phyloP scores from a whole-genome alignment of 495 filamentous ascomycete species.

The Aspergillus hancockii region DNA sequence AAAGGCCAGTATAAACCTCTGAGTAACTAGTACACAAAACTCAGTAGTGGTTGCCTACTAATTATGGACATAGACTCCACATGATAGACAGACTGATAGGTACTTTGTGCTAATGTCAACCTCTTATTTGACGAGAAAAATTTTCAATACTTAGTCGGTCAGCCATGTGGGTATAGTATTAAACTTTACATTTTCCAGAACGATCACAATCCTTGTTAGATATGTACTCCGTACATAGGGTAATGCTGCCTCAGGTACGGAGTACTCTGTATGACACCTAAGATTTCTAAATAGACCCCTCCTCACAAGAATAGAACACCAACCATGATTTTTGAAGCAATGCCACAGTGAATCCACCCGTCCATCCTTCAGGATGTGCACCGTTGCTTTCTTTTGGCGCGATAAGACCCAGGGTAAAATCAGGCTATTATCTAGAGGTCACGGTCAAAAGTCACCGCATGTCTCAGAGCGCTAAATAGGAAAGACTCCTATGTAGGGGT shows the following conservation, averaged over 20 bases:
- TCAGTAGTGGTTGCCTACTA: not conserved
- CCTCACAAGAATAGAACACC: too few species aligned
- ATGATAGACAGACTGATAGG: not conserved
- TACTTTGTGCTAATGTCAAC: not conserved
- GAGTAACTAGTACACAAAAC: too few species aligned
- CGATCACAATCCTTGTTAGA: slow-evolving; percentile 3
- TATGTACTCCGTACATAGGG: too few species aligned
- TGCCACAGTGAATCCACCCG: too few species aligned
- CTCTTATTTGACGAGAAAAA: not conserved
- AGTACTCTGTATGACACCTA: not conserved
- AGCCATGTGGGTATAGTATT: slow-evolving; percentile 4
- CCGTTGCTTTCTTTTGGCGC: not conserved
- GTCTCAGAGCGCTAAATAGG: not conserved
- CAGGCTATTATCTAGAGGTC: not conserved
- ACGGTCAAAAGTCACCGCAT: not conserved
- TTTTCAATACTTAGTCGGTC: not conserved
- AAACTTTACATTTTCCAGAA: slow-evolving; percentile 6
- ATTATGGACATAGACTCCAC: not conserved
- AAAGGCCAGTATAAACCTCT: too few species aligned
- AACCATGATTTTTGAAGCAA: too few species aligned
- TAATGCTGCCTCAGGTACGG: not conserved
- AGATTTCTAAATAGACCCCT: too few species aligned
- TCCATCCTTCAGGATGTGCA: not conserved
- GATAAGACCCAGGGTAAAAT: not conserved
- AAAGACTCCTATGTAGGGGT: not conserved